Percentiles rank a stretch among this genome's conserved stretches.
phyloP scores from a whole-genome alignment of 108 stramenopile species.

The Nitzschia sp. region DNA sequence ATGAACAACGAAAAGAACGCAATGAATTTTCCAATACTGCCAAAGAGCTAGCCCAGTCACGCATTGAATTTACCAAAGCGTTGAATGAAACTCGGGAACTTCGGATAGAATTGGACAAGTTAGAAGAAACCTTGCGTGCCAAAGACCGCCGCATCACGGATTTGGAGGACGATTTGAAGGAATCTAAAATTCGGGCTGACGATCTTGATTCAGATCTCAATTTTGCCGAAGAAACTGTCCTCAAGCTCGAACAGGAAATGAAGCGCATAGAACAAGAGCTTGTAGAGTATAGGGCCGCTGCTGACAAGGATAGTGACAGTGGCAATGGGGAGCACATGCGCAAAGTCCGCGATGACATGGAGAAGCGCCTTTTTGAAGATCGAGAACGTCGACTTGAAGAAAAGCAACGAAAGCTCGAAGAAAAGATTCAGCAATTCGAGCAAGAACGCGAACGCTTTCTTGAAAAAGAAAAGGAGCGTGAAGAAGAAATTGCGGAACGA shows the following conservation, averaged over 20 bases:
- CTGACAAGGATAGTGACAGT: constrained; percentile 18
- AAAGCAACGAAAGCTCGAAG: constrained; percentile 22
- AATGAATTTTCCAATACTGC: constrained; percentile 27
- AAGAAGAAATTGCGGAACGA: constrained; percentile 21
- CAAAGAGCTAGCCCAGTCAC: constrained; percentile 38
- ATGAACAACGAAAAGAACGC: constrained; percentile 34
- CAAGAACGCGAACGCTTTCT: constrained; percentile 8
- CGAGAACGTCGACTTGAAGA: constrained; percentile 27
- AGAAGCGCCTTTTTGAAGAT: constrained; percentile 34
- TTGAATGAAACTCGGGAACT: constrained; percentile 23
- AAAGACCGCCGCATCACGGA: constrained; percentile 20
- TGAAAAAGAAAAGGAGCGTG: constrained; percentile 18
- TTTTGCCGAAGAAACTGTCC: constrained; percentile 35
- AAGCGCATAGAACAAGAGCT: constrained; percentile 33
- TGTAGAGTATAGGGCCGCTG: constrained; percentile 28
- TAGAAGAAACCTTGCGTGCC: constrained; percentile 18
- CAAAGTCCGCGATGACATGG: constrained; percentile 16
- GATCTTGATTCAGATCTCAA: constrained; percentile 34
- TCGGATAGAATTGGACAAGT: constrained; percentile 18
- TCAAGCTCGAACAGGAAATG: constrained; percentile 30
- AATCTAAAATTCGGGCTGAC: constrained; percentile 12
- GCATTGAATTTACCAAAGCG: constrained; percentile 32
- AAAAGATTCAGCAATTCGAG: constrained; percentile 31
- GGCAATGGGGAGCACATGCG: constrained; percentile 16
- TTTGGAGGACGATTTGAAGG: constrained; percentile 20